phyloP scores from a whole-genome alignment of 257 asterid genomes.

The Solanum appendiculatum region DNA sequence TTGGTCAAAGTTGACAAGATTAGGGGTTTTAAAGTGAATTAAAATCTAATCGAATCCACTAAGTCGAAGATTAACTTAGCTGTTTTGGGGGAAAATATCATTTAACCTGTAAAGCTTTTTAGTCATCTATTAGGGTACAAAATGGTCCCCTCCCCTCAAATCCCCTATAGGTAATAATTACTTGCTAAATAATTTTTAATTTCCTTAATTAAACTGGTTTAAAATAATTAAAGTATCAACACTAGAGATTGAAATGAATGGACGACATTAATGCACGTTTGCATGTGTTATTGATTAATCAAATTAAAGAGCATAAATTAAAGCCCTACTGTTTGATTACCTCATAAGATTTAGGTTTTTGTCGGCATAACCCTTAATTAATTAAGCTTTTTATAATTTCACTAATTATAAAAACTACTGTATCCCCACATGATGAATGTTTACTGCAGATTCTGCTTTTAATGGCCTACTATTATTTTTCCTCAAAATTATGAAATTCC shows the following conservation, averaged over 20 bases:
- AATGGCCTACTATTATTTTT: not conserved
- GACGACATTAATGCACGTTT: conserved; percentile 26
- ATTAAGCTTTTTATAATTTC: not conserved
- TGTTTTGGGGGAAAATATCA: too few species aligned
- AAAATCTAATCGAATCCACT: too few species aligned
- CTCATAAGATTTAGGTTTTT: not conserved
- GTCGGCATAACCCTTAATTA: conserved; percentile 2
- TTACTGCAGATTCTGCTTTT: not conserved
- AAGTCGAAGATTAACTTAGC: not conserved
- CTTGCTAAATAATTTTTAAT: not conserved
- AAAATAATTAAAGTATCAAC: conserved; percentile 15
- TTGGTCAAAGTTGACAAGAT: not conserved
- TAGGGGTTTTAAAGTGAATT: not conserved
- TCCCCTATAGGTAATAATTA: not conserved
- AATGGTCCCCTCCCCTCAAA: conserved; percentile 21
- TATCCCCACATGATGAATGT: not conserved
- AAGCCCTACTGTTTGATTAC: conserved; percentile 22
- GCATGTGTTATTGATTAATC: conserved; percentile 5
- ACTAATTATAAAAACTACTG: not conserved
- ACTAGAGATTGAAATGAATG: conserved; percentile 21
- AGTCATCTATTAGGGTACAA: not conserved
- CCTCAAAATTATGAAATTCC: not conserved
- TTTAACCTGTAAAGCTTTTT: conserved; percentile 1
- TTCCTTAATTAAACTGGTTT: conserved; percentile 11
- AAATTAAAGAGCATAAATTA: not conserved